Conservation (phyloP, 2,329 filamentous ascomycete species). For the Blastomyces percursus region DNA sequence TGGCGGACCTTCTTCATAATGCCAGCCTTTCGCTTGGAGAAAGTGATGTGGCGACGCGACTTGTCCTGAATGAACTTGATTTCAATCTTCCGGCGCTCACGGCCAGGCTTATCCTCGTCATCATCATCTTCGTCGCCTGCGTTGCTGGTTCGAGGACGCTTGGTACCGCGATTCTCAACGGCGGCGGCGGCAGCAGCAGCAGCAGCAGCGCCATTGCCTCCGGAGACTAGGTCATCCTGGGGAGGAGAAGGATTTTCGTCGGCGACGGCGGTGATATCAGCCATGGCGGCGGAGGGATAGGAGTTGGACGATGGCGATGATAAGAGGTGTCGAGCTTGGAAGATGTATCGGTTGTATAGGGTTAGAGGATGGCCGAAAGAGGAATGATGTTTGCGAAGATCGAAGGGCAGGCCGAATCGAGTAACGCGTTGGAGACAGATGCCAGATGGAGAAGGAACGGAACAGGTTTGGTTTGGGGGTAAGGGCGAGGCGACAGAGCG, state of each 20-base stretch:
- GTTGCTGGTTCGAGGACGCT: constrained; percentile 69
- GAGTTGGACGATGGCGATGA: constrained; percentile 10
- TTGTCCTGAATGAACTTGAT: constrained; percentile 99
- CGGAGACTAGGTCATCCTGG: constrained; percentile 55
- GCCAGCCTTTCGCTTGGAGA: constrained; percentile 98
- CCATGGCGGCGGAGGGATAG: constrained; percentile 42
- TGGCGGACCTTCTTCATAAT: constrained; percentile 98
- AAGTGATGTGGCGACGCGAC: constrained; percentile 97
- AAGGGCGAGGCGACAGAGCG: constrained; percentile 22
- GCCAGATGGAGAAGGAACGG: constrained; percentile 17
- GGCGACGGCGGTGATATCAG: constrained; percentile 69
- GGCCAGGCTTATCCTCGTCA: constrained; percentile 92
- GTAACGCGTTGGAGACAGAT: constrained; percentile 32
- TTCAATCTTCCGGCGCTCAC: constrained; percentile 98
- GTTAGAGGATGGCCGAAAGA: constrained; percentile 29
- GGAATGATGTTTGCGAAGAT: constrained; percentile 34
- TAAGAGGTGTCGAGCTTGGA: constrained; percentile 4
- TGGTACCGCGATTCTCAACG: constrained; percentile 68
- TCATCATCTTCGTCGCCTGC: constrained; percentile 90
- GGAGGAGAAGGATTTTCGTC: constrained; percentile 63
- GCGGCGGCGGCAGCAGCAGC: constrained; percentile 28
- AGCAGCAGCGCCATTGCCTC: constrained; percentile 53
- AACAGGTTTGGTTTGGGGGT: constrained; percentile 27
- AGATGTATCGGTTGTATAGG: neutral
- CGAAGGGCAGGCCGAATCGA: constrained; percentile 32